Percentiles rank a stretch among this genome's conserved stretches.
phyloP scores from a whole-genome alignment of 352 stramenopile species.

The Pythium apleroticum region DNA sequence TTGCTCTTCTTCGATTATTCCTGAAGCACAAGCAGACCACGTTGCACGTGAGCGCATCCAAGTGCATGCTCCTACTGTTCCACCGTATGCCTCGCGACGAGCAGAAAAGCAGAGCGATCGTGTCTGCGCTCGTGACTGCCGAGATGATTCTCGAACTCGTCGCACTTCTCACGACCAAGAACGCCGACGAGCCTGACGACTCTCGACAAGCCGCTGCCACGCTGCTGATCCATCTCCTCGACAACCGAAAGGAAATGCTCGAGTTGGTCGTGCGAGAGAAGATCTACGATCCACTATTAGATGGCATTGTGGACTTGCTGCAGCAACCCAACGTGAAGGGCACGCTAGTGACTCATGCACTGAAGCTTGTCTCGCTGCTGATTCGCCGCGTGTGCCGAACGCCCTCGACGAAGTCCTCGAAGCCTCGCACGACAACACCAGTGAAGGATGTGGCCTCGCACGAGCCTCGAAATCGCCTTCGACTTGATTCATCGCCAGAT shows the following conservation, averaged over 20 bases:
- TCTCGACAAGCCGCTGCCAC: constrained; percentile 62
- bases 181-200: constrained; percentile 61
- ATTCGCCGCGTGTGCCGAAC: constrained; percentile 49
- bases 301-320: constrained; percentile 31
- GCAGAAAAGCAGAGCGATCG: constrained; percentile 21
- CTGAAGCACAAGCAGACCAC: constrained; percentile 56
- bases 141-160: constrained; percentile 61
- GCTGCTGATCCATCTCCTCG: constrained; percentile 68
- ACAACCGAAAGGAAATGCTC: constrained; percentile 51
- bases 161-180: constrained; percentile 43
- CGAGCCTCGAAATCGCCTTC: constrained; percentile 28
- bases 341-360: constrained; percentile 34
- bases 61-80: constrained; percentile 68
- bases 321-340: constrained; percentile 30
- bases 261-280: constrained; percentile 53
- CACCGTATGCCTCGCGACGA: constrained; percentile 40
- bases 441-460: neutral
- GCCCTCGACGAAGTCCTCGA: neutral
- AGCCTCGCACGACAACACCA: constrained; percentile 5
- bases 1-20: constrained; percentile 44
- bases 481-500: constrained; percentile 56
- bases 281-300: constrained; percentile 62
- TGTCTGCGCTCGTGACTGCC: constrained; percentile 42
- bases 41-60: constrained; percentile 65
- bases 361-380: constrained; percentile 62